A percentile compares a stretch with the other conserved stretches of the same genome.
Conservation (phyloP, 192 early-diverging fungal genomes). For the Allomyces macrogynus region DNA sequence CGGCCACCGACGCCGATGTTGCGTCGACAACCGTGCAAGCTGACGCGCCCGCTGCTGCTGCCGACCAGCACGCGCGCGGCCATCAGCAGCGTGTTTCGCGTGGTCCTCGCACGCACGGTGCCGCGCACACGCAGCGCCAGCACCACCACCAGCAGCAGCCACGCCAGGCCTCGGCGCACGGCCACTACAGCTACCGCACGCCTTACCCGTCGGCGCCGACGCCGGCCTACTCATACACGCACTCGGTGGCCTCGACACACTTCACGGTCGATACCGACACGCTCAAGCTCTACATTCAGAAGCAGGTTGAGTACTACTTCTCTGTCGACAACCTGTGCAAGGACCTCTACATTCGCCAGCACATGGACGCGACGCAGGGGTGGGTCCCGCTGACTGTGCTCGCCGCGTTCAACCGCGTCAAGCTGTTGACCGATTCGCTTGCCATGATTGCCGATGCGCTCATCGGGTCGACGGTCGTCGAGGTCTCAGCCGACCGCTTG, state of each 20-base stretch:
- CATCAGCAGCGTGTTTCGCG: no score
- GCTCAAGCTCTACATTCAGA: conserved; percentile 17
- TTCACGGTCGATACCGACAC: conserved; percentile 15
- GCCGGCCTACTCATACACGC: conserved; percentile 13
- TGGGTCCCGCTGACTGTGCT: conserved; percentile 58
- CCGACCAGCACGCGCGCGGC: no score
- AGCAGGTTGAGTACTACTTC: conserved; percentile 83
- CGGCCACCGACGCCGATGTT: no score
- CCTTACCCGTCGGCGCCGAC: conserved; percentile 5
- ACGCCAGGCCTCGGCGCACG: no score
- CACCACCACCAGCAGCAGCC: no score
- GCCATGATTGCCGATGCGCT: conserved; percentile 37
- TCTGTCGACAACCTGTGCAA: conserved; percentile 91
- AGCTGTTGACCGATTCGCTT: conserved; percentile 42
- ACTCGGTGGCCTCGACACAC: not conserved
- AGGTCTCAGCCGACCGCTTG: conserved; percentile 9
- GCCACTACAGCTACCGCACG: no score
- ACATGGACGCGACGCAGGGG: conserved; percentile 68
- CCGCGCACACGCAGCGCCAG: no score
- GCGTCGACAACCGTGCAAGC: no score
- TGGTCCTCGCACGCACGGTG: no score
- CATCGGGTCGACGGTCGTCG: conserved; percentile 14
- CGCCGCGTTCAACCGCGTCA: conserved; percentile 77
- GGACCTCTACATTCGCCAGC: conserved; percentile 78
- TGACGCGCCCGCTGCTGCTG: not conserved